These are phyloP conservation scores for Corylus avellana DNA, from an alignment of 306 rosid species.

Conservation along the genomic window DNA sequence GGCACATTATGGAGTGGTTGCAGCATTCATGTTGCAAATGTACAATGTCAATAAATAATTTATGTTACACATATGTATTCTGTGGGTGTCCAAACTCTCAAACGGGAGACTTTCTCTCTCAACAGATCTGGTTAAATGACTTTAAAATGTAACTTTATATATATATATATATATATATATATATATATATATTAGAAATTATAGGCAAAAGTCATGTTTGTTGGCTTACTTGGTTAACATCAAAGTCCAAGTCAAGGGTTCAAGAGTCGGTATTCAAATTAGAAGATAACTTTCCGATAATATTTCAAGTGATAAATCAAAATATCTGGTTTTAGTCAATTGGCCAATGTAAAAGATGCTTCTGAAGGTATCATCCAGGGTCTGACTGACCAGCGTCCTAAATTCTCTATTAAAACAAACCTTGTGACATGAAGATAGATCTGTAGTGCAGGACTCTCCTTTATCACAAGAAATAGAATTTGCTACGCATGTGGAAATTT, in stretches of 20 bases:
- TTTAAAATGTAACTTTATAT: neutral
- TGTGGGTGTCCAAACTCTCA: neutral
- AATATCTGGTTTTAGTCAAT: neutral
- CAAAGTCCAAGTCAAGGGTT: neutral
- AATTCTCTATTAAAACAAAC: conserved; percentile 47
- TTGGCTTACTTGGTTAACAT: neutral
- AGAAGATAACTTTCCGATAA: neutral
- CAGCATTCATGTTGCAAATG: neutral
- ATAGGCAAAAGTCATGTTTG: neutral
- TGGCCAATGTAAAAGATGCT: neutral
- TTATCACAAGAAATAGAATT: conserved; percentile 61
- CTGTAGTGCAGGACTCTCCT: conserved; percentile 45
- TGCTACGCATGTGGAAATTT: conserved; percentile 46
- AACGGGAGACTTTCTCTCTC: neutral
- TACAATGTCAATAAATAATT: neutral
- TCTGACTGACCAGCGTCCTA: conserved; percentile 22
- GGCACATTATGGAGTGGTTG: neutral
- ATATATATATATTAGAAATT: neutral
- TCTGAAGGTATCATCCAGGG: conserved; percentile 10
- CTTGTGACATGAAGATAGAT: conserved; percentile 51
- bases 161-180: too few relatives aligned
- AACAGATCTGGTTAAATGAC: neutral
- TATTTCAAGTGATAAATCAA: neutral
- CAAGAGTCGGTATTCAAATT: neutral
- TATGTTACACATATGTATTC: neutral